A percentile compares a stretch with the other conserved stretches of the same genome.
These are phyloP conservation scores for Cylindrodendrum hubeiense DNA, from an alignment of 2,329 filamentous ascomycete species.

Conservation along the genomic window DNA sequence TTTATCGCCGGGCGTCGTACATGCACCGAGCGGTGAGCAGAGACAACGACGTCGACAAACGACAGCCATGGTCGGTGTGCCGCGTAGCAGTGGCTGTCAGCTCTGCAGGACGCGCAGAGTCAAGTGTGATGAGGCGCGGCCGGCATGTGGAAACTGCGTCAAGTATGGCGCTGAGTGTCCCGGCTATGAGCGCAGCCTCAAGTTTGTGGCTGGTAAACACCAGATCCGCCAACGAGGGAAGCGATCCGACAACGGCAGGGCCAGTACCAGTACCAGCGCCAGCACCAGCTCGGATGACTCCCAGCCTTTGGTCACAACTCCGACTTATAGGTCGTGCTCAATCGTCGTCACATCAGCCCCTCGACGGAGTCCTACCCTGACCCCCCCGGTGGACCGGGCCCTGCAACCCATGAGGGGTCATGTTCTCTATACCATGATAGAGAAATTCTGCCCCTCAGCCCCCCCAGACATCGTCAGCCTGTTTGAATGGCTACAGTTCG, in stretches of 20 bases:
- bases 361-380: constrained; percentile 18
- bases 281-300: constrained; percentile 30
- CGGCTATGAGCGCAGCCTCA: constrained; percentile 53
- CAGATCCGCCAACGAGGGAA: constrained; percentile 48
- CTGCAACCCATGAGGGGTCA: constrained; percentile 43
- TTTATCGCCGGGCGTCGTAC: constrained; percentile 36
- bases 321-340: constrained; percentile 3
- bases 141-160: constrained; percentile 54
- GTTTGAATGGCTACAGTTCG: constrained; percentile 43
- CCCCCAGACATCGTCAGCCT: constrained; percentile 42
- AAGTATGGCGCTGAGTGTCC: constrained; percentile 54
- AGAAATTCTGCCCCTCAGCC: constrained; percentile 35
- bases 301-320: constrained; percentile 11
- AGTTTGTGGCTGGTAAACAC: constrained; percentile 57
- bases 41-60: constrained; percentile 11
- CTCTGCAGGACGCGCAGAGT: constrained; percentile 56
- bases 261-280: constrained; percentile 16
- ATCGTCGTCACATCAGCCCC: constrained; percentile 14
- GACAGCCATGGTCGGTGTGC: constrained; percentile 53
- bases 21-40: constrained; percentile 40
- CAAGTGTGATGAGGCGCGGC: constrained; percentile 60
- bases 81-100: constrained; percentile 53
- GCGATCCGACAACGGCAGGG: constrained; percentile 19
- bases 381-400: constrained; percentile 27
- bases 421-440: constrained; percentile 49